Base-by-base conservation (phyloP, 1,284 basidiomycete species). In the Macrocystidia cucumis region DNA sequence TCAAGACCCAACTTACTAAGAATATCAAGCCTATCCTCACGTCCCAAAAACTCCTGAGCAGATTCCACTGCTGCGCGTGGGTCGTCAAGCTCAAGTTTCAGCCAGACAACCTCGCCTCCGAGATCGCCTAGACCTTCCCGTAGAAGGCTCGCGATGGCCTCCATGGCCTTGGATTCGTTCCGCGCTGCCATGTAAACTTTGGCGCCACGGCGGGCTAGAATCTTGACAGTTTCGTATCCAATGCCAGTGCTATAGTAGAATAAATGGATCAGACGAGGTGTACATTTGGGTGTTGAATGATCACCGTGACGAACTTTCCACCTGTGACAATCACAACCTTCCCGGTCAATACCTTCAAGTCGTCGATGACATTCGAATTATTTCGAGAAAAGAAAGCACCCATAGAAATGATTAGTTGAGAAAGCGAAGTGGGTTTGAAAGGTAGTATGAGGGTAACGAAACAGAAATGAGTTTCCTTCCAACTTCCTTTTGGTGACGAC, bases 21-120 rank as follows among this genome's bases (percentile, higher is more conserved):
- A n/a, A 75, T 51, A 41, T 78, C 74, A 25, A 77, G 48, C 23
- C 69, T 57, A n/a, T 49, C 49, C 45, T 78, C 75, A 26, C 51
- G 57, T 22, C 38, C 40, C 50, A 71, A 42, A 39, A 78, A 70
- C 17, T 56, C 59, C 37, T 67, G 59, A 0, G 66, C 76, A 1
- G 68, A 46, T n/a, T 51, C 44, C 43, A 64, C 68, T 7, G 65
- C 65, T 4, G 56, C 47, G 17, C 54, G 49, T 3, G 69, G 65
- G 25, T 67, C 60, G 19, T 51, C 43, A 29, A 76, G 51, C 42
- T 78, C 71, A 8, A 74, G 56, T 11, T 62, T 46, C 8, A 72
- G 48, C 55, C 61, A 72, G 2, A 61, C 41, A 9, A 77, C 50
- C 32, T 65, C 44, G 6, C 67, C 63, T 23, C 62, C 45, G 3